These are phyloP conservation scores for Trametes versicolor DNA, from an alignment of 1,284 basidiomycete genomes.

Conservation along the genomic window DNA sequence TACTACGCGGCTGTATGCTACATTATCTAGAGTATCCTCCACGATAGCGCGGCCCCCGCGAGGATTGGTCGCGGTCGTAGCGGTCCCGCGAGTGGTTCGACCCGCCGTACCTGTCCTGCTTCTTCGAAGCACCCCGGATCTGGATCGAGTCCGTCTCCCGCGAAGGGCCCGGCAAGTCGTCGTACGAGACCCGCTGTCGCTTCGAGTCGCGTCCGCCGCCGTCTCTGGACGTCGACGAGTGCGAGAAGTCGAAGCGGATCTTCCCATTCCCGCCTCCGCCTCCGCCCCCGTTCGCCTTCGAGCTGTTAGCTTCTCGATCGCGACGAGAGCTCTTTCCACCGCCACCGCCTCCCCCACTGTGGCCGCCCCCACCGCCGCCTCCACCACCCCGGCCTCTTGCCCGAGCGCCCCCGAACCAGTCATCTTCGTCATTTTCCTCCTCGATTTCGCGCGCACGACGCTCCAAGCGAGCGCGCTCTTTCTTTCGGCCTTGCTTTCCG, in stretches of 20 bases:
- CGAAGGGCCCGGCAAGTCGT: constrained; percentile 39
- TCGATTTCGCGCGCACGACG: constrained; percentile 57
- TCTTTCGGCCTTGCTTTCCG: constrained; percentile 68
- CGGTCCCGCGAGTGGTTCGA: constrained; percentile 28
- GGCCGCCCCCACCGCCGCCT: constrained; percentile 19
- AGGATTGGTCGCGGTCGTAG: constrained; percentile 34
- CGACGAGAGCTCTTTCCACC: constrained; percentile 15
- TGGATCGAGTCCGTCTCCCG: constrained; percentile 44
- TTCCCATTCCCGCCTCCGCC: constrained; percentile 34
- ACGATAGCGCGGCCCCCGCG: constrained; percentile 41
- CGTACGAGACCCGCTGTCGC: constrained; percentile 35
- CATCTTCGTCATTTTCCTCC: constrained; percentile 59
- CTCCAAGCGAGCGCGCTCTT: constrained; percentile 65
- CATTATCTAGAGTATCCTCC: constrained; percentile 43
- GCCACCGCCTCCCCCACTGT: constrained; percentile 13
- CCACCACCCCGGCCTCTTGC: constrained; percentile 25
- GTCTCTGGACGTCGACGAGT: constrained; percentile 16
- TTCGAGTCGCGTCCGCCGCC: constrained; percentile 27
- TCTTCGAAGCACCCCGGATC: constrained; percentile 40
- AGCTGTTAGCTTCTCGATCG: constrained; percentile 23
- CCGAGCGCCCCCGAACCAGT: constrained; percentile 64
- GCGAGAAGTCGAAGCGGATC: constrained; percentile 52
- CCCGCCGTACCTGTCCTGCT: constrained; percentile 35
- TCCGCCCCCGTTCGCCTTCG: constrained; percentile 23
- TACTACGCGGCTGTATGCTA: background rate